phyloP scores from a whole-genome alignment of 2,329 filamentous ascomycete species.

The Sporothrix inflata region DNA sequence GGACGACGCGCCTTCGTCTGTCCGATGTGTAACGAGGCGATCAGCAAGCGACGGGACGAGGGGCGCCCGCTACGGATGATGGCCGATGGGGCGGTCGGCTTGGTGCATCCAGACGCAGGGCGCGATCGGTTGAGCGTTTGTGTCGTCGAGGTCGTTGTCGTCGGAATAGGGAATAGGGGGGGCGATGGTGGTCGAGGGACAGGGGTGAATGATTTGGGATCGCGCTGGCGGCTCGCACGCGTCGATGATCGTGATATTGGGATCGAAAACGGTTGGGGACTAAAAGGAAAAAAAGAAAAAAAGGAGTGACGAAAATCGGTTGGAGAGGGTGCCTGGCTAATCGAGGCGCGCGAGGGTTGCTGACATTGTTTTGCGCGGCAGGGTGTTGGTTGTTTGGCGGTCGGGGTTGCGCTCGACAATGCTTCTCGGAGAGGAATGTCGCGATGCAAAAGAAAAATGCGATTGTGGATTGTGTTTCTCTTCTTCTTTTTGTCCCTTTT shows the following conservation, averaged over 20 bases:
- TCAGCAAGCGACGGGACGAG: background rate
- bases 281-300: background rate
- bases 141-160: background rate
- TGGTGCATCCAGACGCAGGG: background rate
- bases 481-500: background rate
- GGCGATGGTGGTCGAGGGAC: background rate
- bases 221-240: background rate
- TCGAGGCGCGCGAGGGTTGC: slow-evolving; percentile 19
- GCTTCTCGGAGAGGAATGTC: background rate
- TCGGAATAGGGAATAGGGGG: background rate
- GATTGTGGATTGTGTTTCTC: background rate
- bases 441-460: background rate
- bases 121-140: background rate
- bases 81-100: background rate
- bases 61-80: background rate
- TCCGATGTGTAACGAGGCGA: background rate
- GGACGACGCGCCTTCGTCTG: slow-evolving; percentile 3
- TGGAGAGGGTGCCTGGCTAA: slow-evolving; percentile 4
- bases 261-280: background rate
- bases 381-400: background rate
- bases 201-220: background rate
- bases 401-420: background rate
- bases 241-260: background rate
- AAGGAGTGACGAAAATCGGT: background rate
- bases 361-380: slow-evolving; percentile 11